These are phyloP conservation scores for Umbellularia californica DNA, from an alignment of 164 flowering plant genomes.

Conservation along the genomic window DNA sequence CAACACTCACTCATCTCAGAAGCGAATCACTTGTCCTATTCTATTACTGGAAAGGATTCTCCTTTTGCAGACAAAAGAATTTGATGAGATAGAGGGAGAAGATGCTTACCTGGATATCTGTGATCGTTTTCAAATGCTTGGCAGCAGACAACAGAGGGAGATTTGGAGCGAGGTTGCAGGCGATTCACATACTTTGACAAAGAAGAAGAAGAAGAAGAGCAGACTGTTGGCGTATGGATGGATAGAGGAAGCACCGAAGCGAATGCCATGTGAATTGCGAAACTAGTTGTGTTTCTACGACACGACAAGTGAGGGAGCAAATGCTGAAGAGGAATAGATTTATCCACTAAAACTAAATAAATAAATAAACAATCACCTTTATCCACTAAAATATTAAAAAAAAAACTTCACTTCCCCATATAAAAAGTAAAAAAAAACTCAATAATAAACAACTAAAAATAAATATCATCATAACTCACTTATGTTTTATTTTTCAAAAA, in stretches of 20 bases:
- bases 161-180: conserved; percentile 1
- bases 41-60: not conserved
- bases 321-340: not conserved
- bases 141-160: conserved; percentile 10
- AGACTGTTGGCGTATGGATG: conserved; percentile 15
- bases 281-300: not conserved
- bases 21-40: not conserved
- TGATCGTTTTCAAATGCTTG: not conserved
- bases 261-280: conserved; percentile 14
- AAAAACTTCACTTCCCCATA: too few relatives aligned
- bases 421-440: too few relatives aligned
- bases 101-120: conserved; percentile 7
- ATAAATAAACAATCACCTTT: too few relatives aligned
- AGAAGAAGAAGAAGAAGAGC: conserved; percentile 10
- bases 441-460: too few relatives aligned
- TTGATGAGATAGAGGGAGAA: not conserved
- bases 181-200: not conserved
- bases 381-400: too few relatives aligned
- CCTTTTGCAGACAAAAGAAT: not conserved
- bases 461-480: too few relatives aligned
- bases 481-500: too few relatives aligned
- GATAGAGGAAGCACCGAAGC: conserved; percentile 17
- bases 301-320: too few relatives aligned
- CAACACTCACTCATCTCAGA: not conserved
- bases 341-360: too few relatives aligned